These are phyloP conservation scores for Petunia hybrid DNA, from an alignment of 305 asterid species.

Conservation along the genomic window DNA sequence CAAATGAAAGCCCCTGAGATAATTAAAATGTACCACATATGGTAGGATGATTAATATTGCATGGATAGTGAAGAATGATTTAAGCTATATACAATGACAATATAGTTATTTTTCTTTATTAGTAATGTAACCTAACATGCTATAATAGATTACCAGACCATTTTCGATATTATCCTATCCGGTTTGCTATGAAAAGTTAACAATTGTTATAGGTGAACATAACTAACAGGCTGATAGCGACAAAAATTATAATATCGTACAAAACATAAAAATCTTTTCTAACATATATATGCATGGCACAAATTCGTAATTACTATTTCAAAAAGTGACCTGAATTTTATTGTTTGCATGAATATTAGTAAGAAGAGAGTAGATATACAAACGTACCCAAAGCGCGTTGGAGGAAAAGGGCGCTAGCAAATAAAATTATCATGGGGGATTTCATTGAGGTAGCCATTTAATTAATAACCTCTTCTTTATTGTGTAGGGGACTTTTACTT, in stretches of 20 bases:
- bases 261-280: too few relatives aligned
- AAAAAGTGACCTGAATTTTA: neutral
- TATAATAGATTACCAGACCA: too few relatives aligned
- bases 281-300: too few relatives aligned
- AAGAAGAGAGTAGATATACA: neutral
- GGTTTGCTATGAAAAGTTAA: too few relatives aligned
- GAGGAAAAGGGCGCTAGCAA: conserved; percentile 61
- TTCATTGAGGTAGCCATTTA: conserved; percentile 53
- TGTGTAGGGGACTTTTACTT: neutral
- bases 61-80: too few relatives aligned
- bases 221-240: too few relatives aligned
- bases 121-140: too few relatives aligned
- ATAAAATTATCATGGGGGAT: conserved; percentile 51
- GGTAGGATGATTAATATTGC: too few relatives aligned
- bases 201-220: too few relatives aligned
- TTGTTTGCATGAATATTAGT: neutral
- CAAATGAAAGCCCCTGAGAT: conserved; percentile 64
- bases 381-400: conserved; percentile 63
- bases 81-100: neutral
- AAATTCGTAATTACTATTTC: too few relatives aligned
- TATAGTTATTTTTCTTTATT: neutral
- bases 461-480: neutral
- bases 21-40: neutral
- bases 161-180: too few relatives aligned
- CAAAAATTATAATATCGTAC: too few relatives aligned